These are phyloP conservation scores for Fistulinella cinereoalba DNA, from an alignment of 1,284 basidiomycete species.

Conservation along the genomic window DNA sequence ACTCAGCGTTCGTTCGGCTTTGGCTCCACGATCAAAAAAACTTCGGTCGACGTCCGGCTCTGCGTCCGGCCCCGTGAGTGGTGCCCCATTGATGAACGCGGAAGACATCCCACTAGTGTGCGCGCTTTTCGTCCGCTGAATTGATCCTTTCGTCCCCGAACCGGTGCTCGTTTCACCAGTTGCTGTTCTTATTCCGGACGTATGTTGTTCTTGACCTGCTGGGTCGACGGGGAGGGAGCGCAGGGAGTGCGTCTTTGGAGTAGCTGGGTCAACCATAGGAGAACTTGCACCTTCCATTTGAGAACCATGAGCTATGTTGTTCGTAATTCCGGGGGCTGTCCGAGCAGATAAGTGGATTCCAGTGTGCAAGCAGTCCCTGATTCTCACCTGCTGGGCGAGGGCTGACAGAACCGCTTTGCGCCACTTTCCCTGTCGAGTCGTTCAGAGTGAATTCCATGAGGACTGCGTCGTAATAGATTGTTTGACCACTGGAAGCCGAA, in stretches of 20 bases:
- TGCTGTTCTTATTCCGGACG: background rate
- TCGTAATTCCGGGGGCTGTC: conserved; percentile 2
- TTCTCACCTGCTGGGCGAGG: conserved; percentile 5
- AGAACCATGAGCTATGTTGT: background rate
- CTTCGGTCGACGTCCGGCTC: conserved; percentile 24
- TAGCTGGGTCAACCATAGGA: background rate
- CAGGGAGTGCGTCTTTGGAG: conserved; percentile 17
- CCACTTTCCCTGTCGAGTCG: background rate
- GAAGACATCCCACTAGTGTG: conserved; percentile 12
- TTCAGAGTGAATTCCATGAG: conserved; percentile 15
- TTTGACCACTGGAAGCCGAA: conserved; percentile 22
- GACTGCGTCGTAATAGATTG: conserved; percentile 30
- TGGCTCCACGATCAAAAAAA: conserved; percentile 16
- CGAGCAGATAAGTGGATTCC: background rate
- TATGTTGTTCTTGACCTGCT: conserved; percentile 4
- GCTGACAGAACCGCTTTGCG: background rate
- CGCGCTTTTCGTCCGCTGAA: conserved; percentile 21
- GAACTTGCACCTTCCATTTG: background rate
- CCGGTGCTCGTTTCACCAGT: background rate
- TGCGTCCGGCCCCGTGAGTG: conserved; percentile 20
- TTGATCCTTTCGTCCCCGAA: conserved; percentile 20
- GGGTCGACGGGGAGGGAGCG: conserved; percentile 25
- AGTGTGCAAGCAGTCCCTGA: background rate
- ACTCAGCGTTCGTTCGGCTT: conserved; percentile 28
- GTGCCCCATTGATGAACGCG: conserved; percentile 28